Conservation (phyloP, 2,329 filamentous ascomycete genomes). For the Fusarium verrucosum region DNA sequence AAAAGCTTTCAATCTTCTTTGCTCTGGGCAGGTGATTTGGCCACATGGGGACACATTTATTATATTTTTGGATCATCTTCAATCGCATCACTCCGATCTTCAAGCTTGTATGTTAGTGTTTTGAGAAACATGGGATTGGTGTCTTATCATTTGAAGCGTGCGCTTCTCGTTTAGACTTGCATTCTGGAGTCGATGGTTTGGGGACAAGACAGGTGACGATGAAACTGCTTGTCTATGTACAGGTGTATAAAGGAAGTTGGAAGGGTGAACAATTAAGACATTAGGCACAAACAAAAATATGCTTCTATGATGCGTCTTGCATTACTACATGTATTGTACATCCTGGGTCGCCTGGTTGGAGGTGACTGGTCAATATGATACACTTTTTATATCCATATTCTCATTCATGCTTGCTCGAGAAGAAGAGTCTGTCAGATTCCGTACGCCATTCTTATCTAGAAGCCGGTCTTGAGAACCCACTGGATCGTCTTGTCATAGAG, state of each 20-base stretch:
- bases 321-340: constrained; percentile 47
- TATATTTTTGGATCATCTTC: constrained; percentile 35
- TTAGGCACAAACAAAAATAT: constrained; percentile 38
- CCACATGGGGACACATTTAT: constrained; percentile 3
- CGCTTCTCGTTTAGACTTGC: constrained; percentile 44
- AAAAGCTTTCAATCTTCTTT: constrained; percentile 70
- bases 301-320: constrained; percentile 38
- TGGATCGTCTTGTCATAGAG: constrained; percentile 43
- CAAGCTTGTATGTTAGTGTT: constrained; percentile 47
- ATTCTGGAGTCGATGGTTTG: constrained; percentile 45
- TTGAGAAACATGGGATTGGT: constrained; percentile 40
- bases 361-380: constrained; percentile 43
- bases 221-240: constrained; percentile 33
- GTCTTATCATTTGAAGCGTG: constrained; percentile 43
- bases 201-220: constrained; percentile 35
- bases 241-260: constrained; percentile 41
- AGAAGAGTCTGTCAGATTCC: background rate
- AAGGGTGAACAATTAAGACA: constrained; percentile 41
- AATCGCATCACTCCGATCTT: constrained; percentile 24
- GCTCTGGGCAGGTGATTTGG: constrained; percentile 58
- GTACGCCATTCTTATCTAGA: constrained; percentile 40
- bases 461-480: constrained; percentile 50
- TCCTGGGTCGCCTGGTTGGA: constrained; percentile 32
- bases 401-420: background rate
- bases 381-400: constrained; percentile 39